Conservation (phyloP, 2,329 filamentous ascomycete genomes). For the Clarireedia homoeocarpa region DNA sequence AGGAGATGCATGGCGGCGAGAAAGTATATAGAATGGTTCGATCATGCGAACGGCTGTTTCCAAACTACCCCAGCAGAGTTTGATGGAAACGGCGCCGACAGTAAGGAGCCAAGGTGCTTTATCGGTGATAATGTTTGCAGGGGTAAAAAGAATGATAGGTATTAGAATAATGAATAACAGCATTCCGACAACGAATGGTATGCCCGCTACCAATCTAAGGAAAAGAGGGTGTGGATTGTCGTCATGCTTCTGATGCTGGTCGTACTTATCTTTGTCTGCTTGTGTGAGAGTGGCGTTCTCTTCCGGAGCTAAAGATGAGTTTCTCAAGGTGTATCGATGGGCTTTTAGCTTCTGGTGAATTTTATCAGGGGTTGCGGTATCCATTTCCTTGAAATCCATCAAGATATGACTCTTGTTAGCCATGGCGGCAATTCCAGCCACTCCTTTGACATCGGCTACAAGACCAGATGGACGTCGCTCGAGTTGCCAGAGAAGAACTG, state of each 20-base stretch:
- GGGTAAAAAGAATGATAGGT: slow-evolving; percentile 52
- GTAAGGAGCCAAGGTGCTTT: slow-evolving; percentile 60
- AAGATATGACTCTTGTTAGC: slow-evolving; percentile 66
- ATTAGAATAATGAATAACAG: slow-evolving; percentile 49
- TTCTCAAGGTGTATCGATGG: slow-evolving; percentile 60
- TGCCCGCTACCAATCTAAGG: slow-evolving; percentile 50
- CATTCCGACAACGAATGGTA: slow-evolving; percentile 54
- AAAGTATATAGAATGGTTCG: slow-evolving; percentile 67
- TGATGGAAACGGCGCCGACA: slow-evolving; percentile 55
- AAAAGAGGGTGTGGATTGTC: slow-evolving; percentile 63
- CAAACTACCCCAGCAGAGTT: slow-evolving; percentile 59
- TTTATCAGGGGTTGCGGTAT: slow-evolving; percentile 55
- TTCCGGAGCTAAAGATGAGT: slow-evolving; percentile 62
- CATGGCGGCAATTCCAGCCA: slow-evolving; percentile 68
- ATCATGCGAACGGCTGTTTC: slow-evolving; percentile 66
- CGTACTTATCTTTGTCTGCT: slow-evolving; percentile 39
- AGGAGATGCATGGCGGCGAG: slow-evolving; percentile 54
- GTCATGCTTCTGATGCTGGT: slow-evolving; percentile 39
- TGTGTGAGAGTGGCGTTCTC: slow-evolving; percentile 38
- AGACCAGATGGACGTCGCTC: slow-evolving; percentile 57
- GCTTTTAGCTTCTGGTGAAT: slow-evolving; percentile 62
- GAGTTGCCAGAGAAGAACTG: slow-evolving; percentile 52
- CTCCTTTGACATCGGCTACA: slow-evolving; percentile 60
- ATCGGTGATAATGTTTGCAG: slow-evolving; percentile 47
- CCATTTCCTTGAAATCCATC: slow-evolving; percentile 66